Percentiles rank a stretch among this genome's conserved stretches.
Evolutionary conservation across 2,329 filamentous ascomycete species (phyloP).

Genomic region (Fusarium chaquense): DNA sequence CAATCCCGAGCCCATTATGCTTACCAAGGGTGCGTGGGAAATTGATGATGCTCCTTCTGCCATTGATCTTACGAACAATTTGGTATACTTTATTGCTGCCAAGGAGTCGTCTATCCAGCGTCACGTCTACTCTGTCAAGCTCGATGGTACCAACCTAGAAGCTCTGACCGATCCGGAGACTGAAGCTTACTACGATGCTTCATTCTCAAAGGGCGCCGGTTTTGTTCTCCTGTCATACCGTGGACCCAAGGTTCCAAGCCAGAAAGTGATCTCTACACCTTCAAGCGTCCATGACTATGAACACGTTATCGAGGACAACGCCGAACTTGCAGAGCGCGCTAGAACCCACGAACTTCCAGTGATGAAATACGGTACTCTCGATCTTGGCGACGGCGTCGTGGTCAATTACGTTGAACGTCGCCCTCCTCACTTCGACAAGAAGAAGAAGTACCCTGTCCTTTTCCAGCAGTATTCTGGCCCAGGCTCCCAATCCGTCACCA

Average conservation of each 20-base stretch:
- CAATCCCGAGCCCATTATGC: conserved; percentile 81
- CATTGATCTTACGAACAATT: conserved; percentile 84
- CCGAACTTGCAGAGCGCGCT: conserved; percentile 74
- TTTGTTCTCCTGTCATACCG: conserved; percentile 87
- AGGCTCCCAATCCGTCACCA: conserved; percentile 88
- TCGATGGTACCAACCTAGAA: conserved; percentile 80
- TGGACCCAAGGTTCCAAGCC: conserved; percentile 89
- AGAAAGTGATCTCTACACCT: conserved; percentile 88
- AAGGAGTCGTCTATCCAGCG: conserved; percentile 90
- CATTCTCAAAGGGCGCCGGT: conserved; percentile 84
- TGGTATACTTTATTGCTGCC: conserved; percentile 91
- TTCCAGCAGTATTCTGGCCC: conserved; percentile 97
- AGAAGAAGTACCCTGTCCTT: conserved; percentile 90
- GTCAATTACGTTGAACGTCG: conserved; percentile 83
- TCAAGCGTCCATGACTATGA: conserved; percentile 74
- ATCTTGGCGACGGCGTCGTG: conserved; percentile 79
- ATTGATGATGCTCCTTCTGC: conserved; percentile 87
- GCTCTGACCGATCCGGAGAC: conserved; percentile 79
- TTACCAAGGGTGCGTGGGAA: conserved; percentile 93
- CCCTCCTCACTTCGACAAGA: conserved; percentile 86
- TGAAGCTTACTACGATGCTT: conserved; percentile 83
- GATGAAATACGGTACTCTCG: conserved; percentile 84
- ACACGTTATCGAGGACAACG: conserved; percentile 82
- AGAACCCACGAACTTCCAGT: conserved; percentile 84
- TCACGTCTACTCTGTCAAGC: conserved; percentile 89